Base-by-base conservation (phyloP, 2,329 filamentous ascomycete genomes). In the Trichophaea hybrida region DNA sequence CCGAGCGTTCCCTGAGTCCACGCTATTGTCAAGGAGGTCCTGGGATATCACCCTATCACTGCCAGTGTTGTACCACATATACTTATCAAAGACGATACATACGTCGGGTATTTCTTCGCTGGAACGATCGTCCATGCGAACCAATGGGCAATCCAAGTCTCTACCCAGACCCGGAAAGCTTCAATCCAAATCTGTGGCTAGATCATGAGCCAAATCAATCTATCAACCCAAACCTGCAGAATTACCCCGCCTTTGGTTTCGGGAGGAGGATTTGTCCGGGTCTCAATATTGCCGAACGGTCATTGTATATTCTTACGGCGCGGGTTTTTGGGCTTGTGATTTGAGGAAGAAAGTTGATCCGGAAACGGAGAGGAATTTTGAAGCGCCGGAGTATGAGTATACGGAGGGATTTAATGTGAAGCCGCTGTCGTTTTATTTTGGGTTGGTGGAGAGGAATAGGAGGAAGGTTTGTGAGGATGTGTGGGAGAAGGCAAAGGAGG, bases 91-190 rank as follows among this genome's bases (percentile, higher is more conserved):
- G 77, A 79, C 56, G 77, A 79, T 61, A 72, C 77, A 24, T 80
- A 78, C 62, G 70, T 76, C 2, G 78, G 77, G 1, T 78, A 76
- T 65, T 75, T 76, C 67, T 77, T 80, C 52, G 75, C 74, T 34
- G 77, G 77, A 4, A 74, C 77, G 1, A 76, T 76, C 0, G 74
- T 80, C 17, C 74, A 80, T 56, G 75, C 78, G 10, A 62, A 1
- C 68, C 76, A 78, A 70, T 80, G 75, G 77, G 75, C 75, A 49
- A 77, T 83, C 68, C 78, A 1, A 71, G 71, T 38, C 78, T 76
- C 58, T 85, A 85, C 67, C 80, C 80, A 1, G 78, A 84, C 66
- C 78, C 80, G n/a, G 80, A 85, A 52, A 75, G 72, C 64, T 85
- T 77, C 71, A 77, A 75, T 33, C 81, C 82, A 0, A 80, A 83